A percentile compares a stretch with the other conserved stretches of the same genome.
Evolutionary conservation across 805 yeast species (phyloP).

Genomic region (Hanseniaspora valbyensis): DNA sequence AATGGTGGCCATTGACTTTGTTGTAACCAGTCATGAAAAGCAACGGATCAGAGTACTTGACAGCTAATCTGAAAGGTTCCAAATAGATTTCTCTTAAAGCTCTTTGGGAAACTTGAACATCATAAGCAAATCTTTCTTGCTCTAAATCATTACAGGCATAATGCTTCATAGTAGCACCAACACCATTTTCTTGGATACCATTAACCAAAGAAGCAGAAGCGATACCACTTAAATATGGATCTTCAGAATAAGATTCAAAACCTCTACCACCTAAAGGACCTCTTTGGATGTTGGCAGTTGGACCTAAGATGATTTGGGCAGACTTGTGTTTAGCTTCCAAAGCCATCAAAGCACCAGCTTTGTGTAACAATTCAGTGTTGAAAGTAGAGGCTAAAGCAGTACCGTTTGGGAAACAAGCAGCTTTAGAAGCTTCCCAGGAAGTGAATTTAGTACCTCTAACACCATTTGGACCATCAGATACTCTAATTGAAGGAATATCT

Average conservation of each 20-base stretch:
- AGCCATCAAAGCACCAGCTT: conserved; percentile 45
- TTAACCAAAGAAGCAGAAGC: conserved; percentile 39
- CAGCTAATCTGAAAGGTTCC: conserved; percentile 52
- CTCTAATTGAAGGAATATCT: conserved; percentile 38
- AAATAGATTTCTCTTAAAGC: conserved; percentile 57
- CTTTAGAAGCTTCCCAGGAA: conserved; percentile 37
- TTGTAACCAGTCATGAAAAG: conserved; percentile 55
- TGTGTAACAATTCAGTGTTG: conserved; percentile 38
- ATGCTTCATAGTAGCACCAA: conserved; percentile 52
- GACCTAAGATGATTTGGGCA: conserved; percentile 41
- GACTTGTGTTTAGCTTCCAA: conserved; percentile 44
- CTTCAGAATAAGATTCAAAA: conserved; percentile 53
- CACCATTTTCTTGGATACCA: conserved; percentile 43
- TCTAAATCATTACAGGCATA: conserved; percentile 55
- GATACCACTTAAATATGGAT: conserved; percentile 41
- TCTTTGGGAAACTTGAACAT: conserved; percentile 43
- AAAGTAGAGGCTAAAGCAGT: conserved; percentile 50
- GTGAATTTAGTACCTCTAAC: conserved; percentile 44
- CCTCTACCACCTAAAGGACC: conserved; percentile 54
- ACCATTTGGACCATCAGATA: conserved; percentile 56
- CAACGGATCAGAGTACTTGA: conserved; percentile 41
- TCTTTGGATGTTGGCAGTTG: conserved; percentile 44
- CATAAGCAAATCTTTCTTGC: conserved; percentile 39
- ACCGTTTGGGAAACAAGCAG: conserved; percentile 53
- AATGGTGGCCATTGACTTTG: conserved; percentile 52